Evolutionary conservation across 225 moss, liverwort and hornwort species (phyloP).

Genomic region (Pleurozium schreberi): DNA sequence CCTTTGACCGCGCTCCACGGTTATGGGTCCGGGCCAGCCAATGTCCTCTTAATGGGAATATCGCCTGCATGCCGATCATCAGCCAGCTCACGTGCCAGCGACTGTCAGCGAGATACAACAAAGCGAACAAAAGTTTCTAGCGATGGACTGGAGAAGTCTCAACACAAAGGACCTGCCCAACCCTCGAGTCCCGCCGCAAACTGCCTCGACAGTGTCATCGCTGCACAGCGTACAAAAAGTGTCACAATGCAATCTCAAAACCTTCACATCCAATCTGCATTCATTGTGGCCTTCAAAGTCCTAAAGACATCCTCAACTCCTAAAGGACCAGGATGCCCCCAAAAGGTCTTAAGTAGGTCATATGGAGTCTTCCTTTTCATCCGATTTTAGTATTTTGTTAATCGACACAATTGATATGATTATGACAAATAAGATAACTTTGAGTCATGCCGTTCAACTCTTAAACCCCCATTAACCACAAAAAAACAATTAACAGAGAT

Average conservation of each 20-base stretch:
- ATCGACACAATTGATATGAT: background rate
- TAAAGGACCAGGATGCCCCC: background rate
- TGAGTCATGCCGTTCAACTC: background rate
- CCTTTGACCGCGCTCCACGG: background rate
- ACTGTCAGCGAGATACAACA: background rate
- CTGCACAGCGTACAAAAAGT: background rate
- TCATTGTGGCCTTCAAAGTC: background rate
- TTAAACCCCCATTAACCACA: background rate
- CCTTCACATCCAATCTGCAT: background rate
- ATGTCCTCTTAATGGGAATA: background rate
- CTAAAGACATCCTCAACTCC: background rate
- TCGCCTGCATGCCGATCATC: background rate
- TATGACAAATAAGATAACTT: background rate
- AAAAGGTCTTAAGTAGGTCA: background rate
- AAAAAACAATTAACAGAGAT: background rate
- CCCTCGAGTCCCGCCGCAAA: background rate
- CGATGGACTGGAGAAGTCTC: background rate
- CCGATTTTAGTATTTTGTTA: background rate
- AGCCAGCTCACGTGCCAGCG: background rate
- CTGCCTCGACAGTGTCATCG: background rate
- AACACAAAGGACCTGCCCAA: background rate
- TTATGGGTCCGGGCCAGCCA: too few relatives aligned
- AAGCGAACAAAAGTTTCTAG: background rate
- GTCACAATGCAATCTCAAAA: background rate
- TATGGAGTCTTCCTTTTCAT: background rate